phyloP scores from a whole-genome alignment of 345 rosid species.

The Aegle marmelos region DNA sequence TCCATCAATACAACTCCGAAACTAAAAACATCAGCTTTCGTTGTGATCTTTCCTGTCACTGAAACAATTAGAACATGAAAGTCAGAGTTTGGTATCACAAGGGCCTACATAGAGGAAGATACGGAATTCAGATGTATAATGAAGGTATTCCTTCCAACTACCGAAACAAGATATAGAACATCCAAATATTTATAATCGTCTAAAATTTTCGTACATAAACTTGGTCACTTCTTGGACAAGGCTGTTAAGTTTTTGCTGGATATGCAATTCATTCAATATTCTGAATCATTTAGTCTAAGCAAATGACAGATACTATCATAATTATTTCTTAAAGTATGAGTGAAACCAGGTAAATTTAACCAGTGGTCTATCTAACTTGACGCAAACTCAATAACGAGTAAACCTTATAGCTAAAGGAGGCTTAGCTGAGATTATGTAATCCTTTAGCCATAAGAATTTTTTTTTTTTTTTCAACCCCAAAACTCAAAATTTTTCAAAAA shows the following conservation, averaged over 20 bases:
- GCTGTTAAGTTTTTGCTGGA: not conserved
- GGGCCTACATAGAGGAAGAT: not conserved
- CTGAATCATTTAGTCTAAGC: not conserved
- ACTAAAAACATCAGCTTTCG: slow-evolving; percentile 75
- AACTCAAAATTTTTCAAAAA: not conserved
- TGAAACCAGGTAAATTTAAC: not conserved
- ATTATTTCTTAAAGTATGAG: not conserved
- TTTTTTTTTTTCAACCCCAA: not conserved
- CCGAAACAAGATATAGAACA: not conserved
- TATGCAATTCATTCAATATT: not conserved
- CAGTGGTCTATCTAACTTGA: not conserved
- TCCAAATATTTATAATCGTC: not conserved
- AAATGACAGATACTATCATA: not conserved
- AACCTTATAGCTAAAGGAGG: not conserved
- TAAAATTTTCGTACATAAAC: not conserved
- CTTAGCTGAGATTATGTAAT: not conserved
- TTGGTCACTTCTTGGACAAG: not conserved
- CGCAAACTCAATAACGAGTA: not conserved
- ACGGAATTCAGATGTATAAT: not conserved
- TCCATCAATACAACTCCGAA: slow-evolving; percentile 80
- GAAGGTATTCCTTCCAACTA: not conserved
- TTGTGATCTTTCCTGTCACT: slow-evolving; percentile 80
- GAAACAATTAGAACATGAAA: slow-evolving; percentile 13
- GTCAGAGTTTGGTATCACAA: not conserved
- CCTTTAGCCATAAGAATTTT: too few species aligned